Base-by-base conservation (phyloP, 163 green algal species). In the Coccomyxa subellipsoidea region DNA sequence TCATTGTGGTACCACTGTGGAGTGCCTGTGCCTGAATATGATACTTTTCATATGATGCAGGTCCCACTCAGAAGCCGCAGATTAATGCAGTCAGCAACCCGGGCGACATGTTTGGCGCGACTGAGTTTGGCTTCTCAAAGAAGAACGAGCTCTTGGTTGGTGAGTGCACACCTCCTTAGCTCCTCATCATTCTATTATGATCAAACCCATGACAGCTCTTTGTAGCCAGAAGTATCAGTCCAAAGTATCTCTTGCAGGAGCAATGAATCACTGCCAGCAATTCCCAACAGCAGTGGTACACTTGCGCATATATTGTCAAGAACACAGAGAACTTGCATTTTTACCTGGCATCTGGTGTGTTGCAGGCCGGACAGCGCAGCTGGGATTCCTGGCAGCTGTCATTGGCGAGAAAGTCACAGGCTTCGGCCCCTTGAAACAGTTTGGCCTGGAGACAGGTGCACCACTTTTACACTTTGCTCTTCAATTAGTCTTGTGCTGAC, bases 101-200 rank as follows among this genome's bases (percentile, higher is more conserved):
- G 54, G 84, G 85, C 39, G 82, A 84, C 32, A 90, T 91, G 82
- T 90, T 90, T 66, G 87, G 84, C n/a, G 69, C 90, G 9, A 38
- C 83, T 34, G 83, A 84, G 39, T 91, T 92, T 77, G 91, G 88
- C 12, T 94, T 92, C 86, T 92, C 87, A 79, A 93, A 93, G 86
- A 86, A 89, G n/a, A 94, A 94, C 40, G 91, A 94, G 89, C 78
- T 93, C 5, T 93, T 93, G 81, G 82, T 85, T 82, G 82, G 82
- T 80, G 77, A 81, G 77, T 35, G 35, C 38, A 6, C 18, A 37
- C 47, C 47, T n/a, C n/a, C n/a, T n/a, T n/a, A n/a, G n/a, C n/a
- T n/a, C n/a, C n/a, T n/a, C n/a, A n/a, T n/a, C n/a, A n/a, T n/a
- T n/a, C n/a, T n/a, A n/a, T n/a, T n/a, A n/a, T n/a, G n/a, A n/a